These are phyloP conservation scores for Calonectria pseudoreteaudii DNA, from an alignment of 2,329 filamentous ascomycete genomes.

Conservation along the genomic window DNA sequence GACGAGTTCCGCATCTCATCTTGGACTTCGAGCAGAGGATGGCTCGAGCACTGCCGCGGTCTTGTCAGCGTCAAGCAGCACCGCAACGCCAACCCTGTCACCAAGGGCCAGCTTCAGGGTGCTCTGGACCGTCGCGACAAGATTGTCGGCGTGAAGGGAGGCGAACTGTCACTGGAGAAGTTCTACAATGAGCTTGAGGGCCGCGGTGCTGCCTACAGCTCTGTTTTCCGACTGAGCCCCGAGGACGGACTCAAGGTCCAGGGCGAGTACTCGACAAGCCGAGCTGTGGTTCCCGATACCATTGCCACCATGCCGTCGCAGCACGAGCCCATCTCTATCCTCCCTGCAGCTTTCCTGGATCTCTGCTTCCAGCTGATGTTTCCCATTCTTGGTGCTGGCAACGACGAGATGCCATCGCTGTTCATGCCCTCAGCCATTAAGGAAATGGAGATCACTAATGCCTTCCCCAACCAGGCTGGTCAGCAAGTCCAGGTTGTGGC, in stretches of 20 bases:
- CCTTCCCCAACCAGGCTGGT: conserved; percentile 41
- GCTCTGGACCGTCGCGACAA: conserved; percentile 26
- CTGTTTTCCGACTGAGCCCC: conserved; percentile 35
- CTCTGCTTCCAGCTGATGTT: conserved; percentile 55
- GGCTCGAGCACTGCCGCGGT: conserved; percentile 70
- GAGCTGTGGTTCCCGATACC: conserved; percentile 57
- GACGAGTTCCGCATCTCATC: conserved; percentile 69
- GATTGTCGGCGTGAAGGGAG: neutral
- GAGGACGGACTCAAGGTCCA: conserved; percentile 23
- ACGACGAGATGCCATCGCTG: conserved; percentile 44
- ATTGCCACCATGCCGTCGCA: conserved; percentile 57
- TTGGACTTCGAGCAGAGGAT: conserved; percentile 62
- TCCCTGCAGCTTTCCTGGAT: conserved; percentile 62
- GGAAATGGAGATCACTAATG: conserved; percentile 44
- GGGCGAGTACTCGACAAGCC: conserved; percentile 33
- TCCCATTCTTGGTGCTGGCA: conserved; percentile 51
- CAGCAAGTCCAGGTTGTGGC: conserved; percentile 44
- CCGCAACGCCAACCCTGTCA: conserved; percentile 36
- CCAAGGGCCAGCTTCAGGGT: conserved; percentile 19
- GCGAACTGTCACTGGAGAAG: conserved; percentile 23
- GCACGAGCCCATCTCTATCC: conserved; percentile 55
- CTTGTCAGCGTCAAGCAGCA: conserved; percentile 55
- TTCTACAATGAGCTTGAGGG: conserved; percentile 44
- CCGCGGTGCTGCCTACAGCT: conserved; percentile 42
- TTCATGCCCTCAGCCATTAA: conserved; percentile 52